These are phyloP conservation scores for Trichoderma citrinoviride DNA, from an alignment of 2,329 filamentous ascomycete genomes.

Conservation along the genomic window DNA sequence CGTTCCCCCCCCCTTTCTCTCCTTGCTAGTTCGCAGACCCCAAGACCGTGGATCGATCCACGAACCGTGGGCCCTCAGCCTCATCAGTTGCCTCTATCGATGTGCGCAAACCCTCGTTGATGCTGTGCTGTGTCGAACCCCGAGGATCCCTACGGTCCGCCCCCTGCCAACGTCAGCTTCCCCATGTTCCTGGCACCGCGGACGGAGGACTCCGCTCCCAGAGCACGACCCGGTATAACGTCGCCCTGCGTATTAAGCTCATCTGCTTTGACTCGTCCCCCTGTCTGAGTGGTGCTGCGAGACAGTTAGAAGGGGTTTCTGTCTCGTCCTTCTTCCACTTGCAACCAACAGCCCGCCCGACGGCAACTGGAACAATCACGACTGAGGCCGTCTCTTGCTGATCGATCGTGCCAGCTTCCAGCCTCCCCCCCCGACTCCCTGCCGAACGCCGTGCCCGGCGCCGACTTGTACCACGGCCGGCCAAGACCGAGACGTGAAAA, in stretches of 20 bases:
- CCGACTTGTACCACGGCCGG: not conserved
- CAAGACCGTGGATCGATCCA: not conserved
- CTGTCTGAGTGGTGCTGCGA: not conserved
- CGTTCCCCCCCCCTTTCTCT: not conserved
- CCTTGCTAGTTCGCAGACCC: not conserved
- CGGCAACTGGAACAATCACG: not conserved
- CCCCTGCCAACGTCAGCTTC: constrained; percentile 14
- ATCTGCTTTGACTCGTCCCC: not conserved
- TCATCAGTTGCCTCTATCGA: not conserved
- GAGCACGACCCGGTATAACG: not conserved
- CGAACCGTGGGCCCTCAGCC: not conserved
- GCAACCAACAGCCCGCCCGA: not conserved
- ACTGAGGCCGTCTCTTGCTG: not conserved
- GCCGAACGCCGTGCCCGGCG: not conserved
- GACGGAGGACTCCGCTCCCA: not conserved
- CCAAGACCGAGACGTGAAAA: not conserved
- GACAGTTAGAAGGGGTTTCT: not conserved
- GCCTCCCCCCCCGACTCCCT: not conserved
- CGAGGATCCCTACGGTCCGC: not conserved
- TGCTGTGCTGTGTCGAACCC: not conserved
- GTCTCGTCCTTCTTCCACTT: not conserved
- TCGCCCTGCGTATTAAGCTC: constrained; percentile 10
- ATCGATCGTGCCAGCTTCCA: not conserved
- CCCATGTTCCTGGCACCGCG: constrained; percentile 7
- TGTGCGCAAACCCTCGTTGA: not conserved